Conservation (phyloP, 1,284 basidiomycete genomes). For the Cryptococcus floricola region DNA sequence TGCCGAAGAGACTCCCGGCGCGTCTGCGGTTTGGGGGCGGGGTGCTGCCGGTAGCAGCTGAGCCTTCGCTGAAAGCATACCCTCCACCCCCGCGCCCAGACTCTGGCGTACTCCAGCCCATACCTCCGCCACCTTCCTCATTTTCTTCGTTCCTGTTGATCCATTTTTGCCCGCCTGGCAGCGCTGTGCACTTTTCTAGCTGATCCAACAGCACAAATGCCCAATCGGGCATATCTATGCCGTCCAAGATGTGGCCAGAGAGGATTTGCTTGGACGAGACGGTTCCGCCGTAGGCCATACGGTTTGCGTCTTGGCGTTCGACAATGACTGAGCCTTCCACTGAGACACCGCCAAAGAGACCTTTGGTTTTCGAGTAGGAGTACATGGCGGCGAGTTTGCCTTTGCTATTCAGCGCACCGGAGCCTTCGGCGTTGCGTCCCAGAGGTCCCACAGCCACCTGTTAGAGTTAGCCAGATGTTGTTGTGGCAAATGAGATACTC, state of each 20-base stretch:
- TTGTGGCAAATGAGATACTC: slow-evolving; percentile 1
- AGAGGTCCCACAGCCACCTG: slow-evolving; percentile 82
- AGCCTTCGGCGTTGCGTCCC: slow-evolving; percentile 90
- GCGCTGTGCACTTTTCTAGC: slow-evolving; percentile 66
- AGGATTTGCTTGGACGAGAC: slow-evolving; percentile 75
- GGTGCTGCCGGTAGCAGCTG: slow-evolving; percentile 28
- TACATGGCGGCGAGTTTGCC: slow-evolving; percentile 95
- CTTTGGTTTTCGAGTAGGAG: slow-evolving; percentile 90
- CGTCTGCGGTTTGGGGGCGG: slow-evolving; percentile 16
- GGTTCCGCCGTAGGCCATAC: slow-evolving; percentile 68
- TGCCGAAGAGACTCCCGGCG: slow-evolving; percentile 19
- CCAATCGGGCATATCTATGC: slow-evolving; percentile 70
- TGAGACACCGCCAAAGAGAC: slow-evolving; percentile 74
- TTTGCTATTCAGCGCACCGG: slow-evolving; percentile 76
- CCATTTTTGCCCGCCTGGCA: slow-evolving; percentile 67
- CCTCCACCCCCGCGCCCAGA: slow-evolving; percentile 15
- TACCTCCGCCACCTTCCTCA: slow-evolving; percentile 34
- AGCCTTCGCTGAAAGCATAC: slow-evolving; percentile 45
- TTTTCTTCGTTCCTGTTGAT: slow-evolving; percentile 54
- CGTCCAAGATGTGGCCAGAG: slow-evolving; percentile 49
- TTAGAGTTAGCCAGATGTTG: not conserved
- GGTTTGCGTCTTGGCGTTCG: slow-evolving; percentile 88
- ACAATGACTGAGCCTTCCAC: slow-evolving; percentile 92
- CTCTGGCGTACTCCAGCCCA: slow-evolving; percentile 47
- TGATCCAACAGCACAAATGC: slow-evolving; percentile 66